A percentile compares a stretch with the other conserved stretches of the same genome.
Conservation (phyloP, 805 yeast species). For the Wickerhamomyces chambardii region DNA sequence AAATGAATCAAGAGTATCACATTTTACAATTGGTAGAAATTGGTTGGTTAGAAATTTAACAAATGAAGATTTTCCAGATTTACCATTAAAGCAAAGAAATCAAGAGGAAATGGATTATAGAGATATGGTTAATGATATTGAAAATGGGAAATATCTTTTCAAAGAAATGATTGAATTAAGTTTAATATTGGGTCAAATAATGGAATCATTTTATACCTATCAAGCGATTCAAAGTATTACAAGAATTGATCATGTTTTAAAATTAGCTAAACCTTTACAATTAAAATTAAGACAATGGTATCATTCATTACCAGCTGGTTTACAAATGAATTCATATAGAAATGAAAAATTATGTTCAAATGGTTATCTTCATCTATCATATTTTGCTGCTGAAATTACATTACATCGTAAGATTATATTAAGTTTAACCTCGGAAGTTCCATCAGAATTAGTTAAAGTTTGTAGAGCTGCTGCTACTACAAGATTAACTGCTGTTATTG, state of each 20-base stretch:
- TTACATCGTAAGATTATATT: slow-evolving; percentile 72
- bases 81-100: slow-evolving; percentile 24
- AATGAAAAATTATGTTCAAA: slow-evolving; percentile 61
- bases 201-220: slow-evolving; percentile 66
- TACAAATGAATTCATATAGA: slow-evolving; percentile 53
- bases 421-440: slow-evolving; percentile 32
- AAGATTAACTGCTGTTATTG: slow-evolving; percentile 73
- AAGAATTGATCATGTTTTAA: slow-evolving; percentile 60
- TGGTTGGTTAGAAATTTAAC: slow-evolving; percentile 71
- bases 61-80: slow-evolving; percentile 72
- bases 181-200: slow-evolving; percentile 60
- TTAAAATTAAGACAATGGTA: slow-evolving; percentile 67
- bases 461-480: slow-evolving; percentile 85
- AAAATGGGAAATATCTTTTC: slow-evolving; percentile 61
- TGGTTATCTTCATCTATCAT: slow-evolving; percentile 75
- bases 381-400: slow-evolving; percentile 84
- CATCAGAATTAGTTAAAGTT: slow-evolving; percentile 48
- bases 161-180: slow-evolving; percentile 59
- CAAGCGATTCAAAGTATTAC: slow-evolving; percentile 46
- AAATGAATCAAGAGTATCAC: slow-evolving; percentile 79
- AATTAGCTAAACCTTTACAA: slow-evolving; percentile 76
- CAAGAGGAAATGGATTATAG: slow-evolving; percentile 13
- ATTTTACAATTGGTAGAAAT: slow-evolving; percentile 57
- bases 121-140: slow-evolving; percentile 39
- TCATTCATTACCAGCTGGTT: slow-evolving; percentile 55